Evolutionary conservation across 2,329 filamentous ascomycete species (phyloP).

Genomic region (Sporothrix variecibatus): DNA sequence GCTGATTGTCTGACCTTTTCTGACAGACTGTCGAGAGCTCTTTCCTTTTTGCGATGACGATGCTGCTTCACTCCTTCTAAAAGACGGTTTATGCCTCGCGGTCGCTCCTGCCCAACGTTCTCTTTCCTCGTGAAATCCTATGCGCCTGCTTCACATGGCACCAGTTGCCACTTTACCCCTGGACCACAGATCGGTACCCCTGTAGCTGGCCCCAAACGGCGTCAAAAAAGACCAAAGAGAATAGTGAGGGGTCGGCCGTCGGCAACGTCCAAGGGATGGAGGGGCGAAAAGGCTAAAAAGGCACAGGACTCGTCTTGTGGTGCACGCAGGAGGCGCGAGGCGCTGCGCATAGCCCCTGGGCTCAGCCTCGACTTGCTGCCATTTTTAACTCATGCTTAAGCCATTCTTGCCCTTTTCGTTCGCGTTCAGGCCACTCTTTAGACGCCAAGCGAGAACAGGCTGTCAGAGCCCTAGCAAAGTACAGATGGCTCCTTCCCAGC

Average conservation of each 20-base stretch:
- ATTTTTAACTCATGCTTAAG: not conserved
- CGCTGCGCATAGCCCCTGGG: conserved; percentile 16
- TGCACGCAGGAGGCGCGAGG: not conserved
- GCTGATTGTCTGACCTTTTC: not conserved
- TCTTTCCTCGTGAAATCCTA: not conserved
- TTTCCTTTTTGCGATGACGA: not conserved
- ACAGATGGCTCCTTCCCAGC: not conserved
- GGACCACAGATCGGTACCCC: not conserved
- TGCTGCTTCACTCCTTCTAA: not conserved
- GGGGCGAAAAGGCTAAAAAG: not conserved
- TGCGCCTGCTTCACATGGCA: not conserved
- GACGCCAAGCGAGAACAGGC: not conserved
- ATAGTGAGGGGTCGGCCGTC: not conserved
- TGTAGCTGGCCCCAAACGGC: not conserved
- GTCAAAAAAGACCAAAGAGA: not conserved
- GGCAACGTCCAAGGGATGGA: not conserved
- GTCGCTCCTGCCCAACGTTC: not conserved
- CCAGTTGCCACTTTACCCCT: not conserved
- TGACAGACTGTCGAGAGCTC: not conserved
- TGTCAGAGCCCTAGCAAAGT: not conserved
- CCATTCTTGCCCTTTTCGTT: not conserved
- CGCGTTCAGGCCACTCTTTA: not conserved
- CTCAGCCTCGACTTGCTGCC: conserved; percentile 14
- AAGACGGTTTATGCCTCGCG: no score
- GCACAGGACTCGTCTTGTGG: not conserved